A percentile compares a stretch with the other conserved stretches of the same genome.
These are phyloP conservation scores for Rubia yunnanensis DNA, from an alignment of 257 asterid species.

Conservation along the genomic window DNA sequence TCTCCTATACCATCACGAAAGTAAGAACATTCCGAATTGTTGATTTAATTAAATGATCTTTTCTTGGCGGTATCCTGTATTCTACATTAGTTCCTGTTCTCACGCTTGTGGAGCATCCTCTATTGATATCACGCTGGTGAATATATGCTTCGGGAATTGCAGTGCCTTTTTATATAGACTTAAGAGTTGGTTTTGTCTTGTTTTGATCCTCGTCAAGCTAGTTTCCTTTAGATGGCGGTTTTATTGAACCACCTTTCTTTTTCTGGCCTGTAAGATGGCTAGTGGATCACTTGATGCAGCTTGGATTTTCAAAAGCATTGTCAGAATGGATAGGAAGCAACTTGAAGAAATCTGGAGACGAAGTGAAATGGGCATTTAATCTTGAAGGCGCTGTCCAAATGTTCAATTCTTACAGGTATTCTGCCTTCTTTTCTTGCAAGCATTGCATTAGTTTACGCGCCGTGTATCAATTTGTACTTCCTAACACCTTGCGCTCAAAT, in stretches of 20 bases:
- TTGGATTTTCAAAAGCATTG: constrained; percentile 80
- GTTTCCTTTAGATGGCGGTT: neutral
- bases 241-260: neutral
- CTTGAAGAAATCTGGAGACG: constrained; percentile 66
- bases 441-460: neutral
- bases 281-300: constrained; percentile 76
- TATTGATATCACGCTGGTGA: neutral
- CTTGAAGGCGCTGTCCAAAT: constrained; percentile 83
- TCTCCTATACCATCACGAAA: constrained; percentile 63
- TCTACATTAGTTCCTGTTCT: neutral
- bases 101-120: neutral
- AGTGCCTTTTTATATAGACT: too few relatives aligned
- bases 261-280: constrained; percentile 57
- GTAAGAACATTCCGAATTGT: constrained; percentile 32
- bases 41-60: constrained; percentile 13
- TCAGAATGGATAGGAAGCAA: constrained; percentile 92
- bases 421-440: neutral
- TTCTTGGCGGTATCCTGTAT: constrained; percentile 1
- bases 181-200: neutral
- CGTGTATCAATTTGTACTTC: neutral
- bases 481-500: neutral
- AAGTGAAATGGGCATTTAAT: constrained; percentile 70
- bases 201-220: neutral
- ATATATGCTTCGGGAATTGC: neutral
- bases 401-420: constrained; percentile 79